These are phyloP conservation scores for Hyphodiscus hymeniophilus DNA, from an alignment of 495 filamentous ascomycete species.

Conservation along the genomic window DNA sequence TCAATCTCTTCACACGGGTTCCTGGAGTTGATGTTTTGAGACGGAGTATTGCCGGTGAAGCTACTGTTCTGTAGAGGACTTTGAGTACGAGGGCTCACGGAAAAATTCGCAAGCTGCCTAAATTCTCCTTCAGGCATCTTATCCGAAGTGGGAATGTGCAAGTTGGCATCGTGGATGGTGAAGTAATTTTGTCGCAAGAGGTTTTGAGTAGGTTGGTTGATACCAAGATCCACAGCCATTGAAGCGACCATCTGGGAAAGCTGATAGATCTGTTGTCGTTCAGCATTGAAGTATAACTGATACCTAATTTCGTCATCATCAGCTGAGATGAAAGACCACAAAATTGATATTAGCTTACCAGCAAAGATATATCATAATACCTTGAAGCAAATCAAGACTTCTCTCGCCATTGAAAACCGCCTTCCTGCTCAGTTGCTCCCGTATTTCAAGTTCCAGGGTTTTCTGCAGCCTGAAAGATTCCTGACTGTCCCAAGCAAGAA, in stretches of 20 bases:
- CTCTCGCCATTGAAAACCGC: constrained; percentile 17
- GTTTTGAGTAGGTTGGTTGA: constrained; percentile 6
- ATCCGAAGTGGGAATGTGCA: too few species aligned
- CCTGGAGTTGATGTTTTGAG: background rate
- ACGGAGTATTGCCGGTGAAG: background rate
- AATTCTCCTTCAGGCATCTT: too few species aligned
- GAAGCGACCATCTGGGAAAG: constrained; percentile 17
- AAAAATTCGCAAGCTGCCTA: too few species aligned
- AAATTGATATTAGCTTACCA: constrained; percentile 5
- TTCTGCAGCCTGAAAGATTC: constrained; percentile 7
- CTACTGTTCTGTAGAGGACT: too few species aligned
- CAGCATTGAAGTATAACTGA: constrained; percentile 21
- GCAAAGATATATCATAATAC: constrained; percentile 15
- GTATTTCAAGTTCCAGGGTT: constrained; percentile 27
- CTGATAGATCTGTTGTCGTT: constrained; percentile 21
- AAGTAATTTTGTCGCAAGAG: background rate
- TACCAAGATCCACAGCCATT: constrained; percentile 22
- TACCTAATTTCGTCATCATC: constrained; percentile 14
- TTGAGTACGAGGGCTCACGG: too few species aligned
- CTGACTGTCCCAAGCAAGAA: constrained; percentile 6
- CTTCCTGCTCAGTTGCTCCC: constrained; percentile 30
- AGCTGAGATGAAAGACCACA: background rate
- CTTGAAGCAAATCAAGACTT: constrained; percentile 19
- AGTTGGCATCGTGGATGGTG: background rate
- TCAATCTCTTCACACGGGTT: constrained; percentile 16